These are phyloP conservation scores for Brassica hybrid DNA, from an alignment of 441 rosid species.

Conservation along the genomic window DNA sequence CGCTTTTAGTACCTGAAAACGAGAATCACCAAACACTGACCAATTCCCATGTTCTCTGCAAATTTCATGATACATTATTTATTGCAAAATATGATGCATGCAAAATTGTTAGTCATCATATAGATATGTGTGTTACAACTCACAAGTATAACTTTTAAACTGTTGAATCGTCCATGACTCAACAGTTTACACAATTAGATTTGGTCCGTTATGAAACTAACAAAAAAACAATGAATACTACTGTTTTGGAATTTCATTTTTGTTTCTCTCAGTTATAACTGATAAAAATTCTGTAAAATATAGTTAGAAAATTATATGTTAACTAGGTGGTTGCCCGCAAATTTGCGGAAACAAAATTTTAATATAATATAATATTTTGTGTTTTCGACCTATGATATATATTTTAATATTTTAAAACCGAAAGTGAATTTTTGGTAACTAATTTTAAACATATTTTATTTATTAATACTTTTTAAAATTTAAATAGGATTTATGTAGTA, in stretches of 20 bases:
- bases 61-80: not conserved
- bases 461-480: too few relatives aligned
- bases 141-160: not conserved
- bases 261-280: not conserved
- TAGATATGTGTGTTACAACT: not conserved
- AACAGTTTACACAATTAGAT: not conserved
- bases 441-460: too few relatives aligned
- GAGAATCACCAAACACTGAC: not conserved
- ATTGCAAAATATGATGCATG: not conserved
- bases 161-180: not conserved
- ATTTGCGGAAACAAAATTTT: too few relatives aligned
- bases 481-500: too few relatives aligned
- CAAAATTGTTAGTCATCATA: not conserved
- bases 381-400: too few relatives aligned
- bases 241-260: not conserved
- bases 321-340: too few relatives aligned
- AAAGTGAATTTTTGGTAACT: too few relatives aligned
- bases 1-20: not conserved
- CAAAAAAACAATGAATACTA: not conserved
- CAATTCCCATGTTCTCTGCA: not conserved
- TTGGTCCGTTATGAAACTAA: not conserved
- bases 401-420: too few relatives aligned
- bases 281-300: not conserved
- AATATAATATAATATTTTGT: too few relatives aligned
- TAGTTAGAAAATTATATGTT: constrained; percentile 10